Conservation (phyloP, 2,329 filamentous ascomycete species). For the Rachicladosporium sp. region DNA sequence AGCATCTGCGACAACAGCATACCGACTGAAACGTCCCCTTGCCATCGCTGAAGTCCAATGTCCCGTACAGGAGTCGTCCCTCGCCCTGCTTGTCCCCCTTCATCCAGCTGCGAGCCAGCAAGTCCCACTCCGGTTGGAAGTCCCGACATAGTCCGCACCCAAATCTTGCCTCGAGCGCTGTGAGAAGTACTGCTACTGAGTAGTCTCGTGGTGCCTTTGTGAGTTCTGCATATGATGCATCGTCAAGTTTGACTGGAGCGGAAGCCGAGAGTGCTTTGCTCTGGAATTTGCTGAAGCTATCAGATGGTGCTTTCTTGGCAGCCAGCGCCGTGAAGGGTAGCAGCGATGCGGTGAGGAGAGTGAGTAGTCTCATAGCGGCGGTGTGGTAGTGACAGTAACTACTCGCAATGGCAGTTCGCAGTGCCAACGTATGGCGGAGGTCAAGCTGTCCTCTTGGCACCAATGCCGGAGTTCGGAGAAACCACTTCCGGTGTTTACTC, state of each 20-base stretch:
- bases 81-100: constrained; percentile 68
- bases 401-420: too few relatives aligned
- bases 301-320: constrained; percentile 47
- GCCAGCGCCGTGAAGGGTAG: constrained; percentile 48
- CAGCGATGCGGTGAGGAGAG: constrained; percentile 46
- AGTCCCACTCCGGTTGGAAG: constrained; percentile 88
- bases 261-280: constrained; percentile 48
- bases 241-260: constrained; percentile 58
- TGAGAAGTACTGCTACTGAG: constrained; percentile 68
- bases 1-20: constrained; percentile 18
- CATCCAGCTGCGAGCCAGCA: constrained; percentile 75
- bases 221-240: constrained; percentile 61
- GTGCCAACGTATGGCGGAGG: too few relatives aligned
- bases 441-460: too few relatives aligned
- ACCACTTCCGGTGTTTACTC: too few relatives aligned
- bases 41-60: constrained; percentile 78
- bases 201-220: constrained; percentile 74
- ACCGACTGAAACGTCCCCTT: constrained; percentile 79
- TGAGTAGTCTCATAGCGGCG: constrained; percentile 52
- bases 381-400: background rate
- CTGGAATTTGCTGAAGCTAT: constrained; percentile 62
- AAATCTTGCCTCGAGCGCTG: constrained; percentile 70
- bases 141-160: constrained; percentile 78
- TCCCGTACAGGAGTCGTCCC: constrained; percentile 64
- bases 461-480: too few relatives aligned